Percentiles rank a stretch among this genome's conserved stretches.
These are phyloP conservation scores for Pythium pyrilobum DNA, from an alignment of 352 stramenopile genomes.

Conservation along the genomic window DNA sequence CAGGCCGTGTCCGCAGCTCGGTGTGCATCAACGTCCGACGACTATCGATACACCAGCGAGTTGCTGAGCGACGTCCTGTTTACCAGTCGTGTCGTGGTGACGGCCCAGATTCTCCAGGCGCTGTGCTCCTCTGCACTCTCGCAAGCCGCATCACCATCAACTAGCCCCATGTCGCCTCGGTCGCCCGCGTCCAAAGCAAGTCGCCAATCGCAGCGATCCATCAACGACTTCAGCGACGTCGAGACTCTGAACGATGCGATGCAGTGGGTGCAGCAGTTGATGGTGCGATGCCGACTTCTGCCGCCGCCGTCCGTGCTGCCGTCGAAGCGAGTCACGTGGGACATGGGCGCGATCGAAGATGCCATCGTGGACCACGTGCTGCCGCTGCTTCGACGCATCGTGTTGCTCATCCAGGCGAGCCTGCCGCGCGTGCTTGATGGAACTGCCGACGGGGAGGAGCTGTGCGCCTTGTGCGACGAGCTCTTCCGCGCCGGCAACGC, in stretches of 20 bases:
- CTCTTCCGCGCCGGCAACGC: slow-evolving; percentile 24
- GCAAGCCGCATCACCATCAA: background rate
- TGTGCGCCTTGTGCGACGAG: slow-evolving; percentile 65
- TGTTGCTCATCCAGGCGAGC: slow-evolving; percentile 52
- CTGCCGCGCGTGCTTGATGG: slow-evolving; percentile 24
- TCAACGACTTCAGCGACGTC: slow-evolving; percentile 40
- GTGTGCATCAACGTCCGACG: slow-evolving; percentile 12
- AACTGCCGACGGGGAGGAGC: slow-evolving; percentile 7
- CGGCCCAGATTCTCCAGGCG: slow-evolving; percentile 52
- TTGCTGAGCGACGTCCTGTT: slow-evolving; percentile 55
- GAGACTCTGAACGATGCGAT: slow-evolving; percentile 56
- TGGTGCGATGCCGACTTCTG: slow-evolving; percentile 38
- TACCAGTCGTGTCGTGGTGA: slow-evolving; percentile 46
- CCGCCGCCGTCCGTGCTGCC: background rate
- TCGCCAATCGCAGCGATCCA: background rate
- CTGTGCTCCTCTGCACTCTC: slow-evolving; percentile 21
- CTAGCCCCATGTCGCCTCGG: background rate
- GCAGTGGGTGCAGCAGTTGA: slow-evolving; percentile 41
- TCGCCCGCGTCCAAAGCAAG: background rate
- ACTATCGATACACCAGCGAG: slow-evolving; percentile 27
- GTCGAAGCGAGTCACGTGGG: slow-evolving; percentile 16
- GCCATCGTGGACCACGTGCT: slow-evolving; percentile 39
- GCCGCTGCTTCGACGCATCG: slow-evolving; percentile 51
- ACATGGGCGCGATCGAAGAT: slow-evolving; percentile 30
- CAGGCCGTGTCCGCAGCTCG: slow-evolving; percentile 1